These are phyloP conservation scores for Typha latifolia DNA, from an alignment of 176 grass and related monocot genomes.

Conservation along the genomic window DNA sequence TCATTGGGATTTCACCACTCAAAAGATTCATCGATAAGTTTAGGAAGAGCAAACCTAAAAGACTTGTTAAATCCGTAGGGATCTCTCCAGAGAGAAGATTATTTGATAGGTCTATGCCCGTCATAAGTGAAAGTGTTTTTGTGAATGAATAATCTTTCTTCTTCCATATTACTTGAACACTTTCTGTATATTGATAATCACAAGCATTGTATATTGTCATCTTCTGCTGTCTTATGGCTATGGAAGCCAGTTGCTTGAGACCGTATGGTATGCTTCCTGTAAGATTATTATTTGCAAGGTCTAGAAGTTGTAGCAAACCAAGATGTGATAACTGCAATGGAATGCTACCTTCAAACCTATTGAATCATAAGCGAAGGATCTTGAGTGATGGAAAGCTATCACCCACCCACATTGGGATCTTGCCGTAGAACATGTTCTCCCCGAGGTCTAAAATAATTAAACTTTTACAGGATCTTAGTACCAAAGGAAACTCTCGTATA, in stretches of 20 bases:
- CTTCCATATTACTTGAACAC: conserved; percentile 54
- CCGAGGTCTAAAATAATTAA: conserved; percentile 46
- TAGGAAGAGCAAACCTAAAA: conserved; percentile 42
- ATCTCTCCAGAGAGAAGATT: conserved; percentile 38
- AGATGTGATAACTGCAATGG: conserved; percentile 27
- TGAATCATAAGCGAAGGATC: conserved; percentile 49
- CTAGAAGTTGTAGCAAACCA: conserved; percentile 39
- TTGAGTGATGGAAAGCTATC: conserved; percentile 15
- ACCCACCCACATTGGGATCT: conserved; percentile 51
- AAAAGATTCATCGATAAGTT: conserved; percentile 59
- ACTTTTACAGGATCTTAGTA: conserved; percentile 9
- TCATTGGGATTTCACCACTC: conserved; percentile 22
- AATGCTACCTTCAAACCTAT: conserved; percentile 46
- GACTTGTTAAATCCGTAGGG: conserved; percentile 31
- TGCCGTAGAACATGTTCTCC: conserved; percentile 37
- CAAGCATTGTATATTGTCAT: conserved; percentile 10
- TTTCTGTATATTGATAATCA: conserved; percentile 34
- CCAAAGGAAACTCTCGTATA: conserved; percentile 25
- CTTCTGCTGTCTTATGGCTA: conserved; percentile 22
- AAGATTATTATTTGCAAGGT: conserved; percentile 45
- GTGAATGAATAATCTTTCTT: conserved; percentile 22
- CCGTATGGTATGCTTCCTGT: conserved; percentile 37
- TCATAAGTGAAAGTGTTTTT: conserved; percentile 34
- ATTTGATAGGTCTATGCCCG: conserved; percentile 43
- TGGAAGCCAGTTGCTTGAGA: conserved; percentile 36